These are phyloP conservation scores for Parastagonospora avenae DNA, from an alignment of 2,329 filamentous ascomycete genomes.

Conservation along the genomic window DNA sequence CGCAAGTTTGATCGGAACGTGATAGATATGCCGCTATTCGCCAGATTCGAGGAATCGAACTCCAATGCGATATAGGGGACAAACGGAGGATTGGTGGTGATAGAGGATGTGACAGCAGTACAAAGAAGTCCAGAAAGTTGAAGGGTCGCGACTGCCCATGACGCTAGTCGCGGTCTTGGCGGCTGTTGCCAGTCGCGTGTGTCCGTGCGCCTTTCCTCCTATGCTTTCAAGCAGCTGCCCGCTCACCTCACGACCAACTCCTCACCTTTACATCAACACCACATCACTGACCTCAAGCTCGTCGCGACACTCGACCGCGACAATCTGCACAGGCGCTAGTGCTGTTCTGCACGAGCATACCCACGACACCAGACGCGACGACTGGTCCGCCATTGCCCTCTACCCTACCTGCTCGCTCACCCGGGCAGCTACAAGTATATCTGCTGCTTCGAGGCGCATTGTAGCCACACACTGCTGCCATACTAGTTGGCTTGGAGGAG, in stretches of 20 bases:
- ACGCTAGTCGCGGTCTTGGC: conserved; percentile 17
- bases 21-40: no score
- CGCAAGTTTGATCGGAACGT: neutral
- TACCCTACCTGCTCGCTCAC: conserved; percentile 7
- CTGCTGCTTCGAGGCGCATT: conserved; percentile 12
- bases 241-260: neutral
- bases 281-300: conserved; percentile 3
- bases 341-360: neutral
- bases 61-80: no score
- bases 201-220: neutral
- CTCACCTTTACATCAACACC: conserved; percentile 9
- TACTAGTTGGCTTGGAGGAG: conserved; percentile 34
- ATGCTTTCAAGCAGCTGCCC: neutral
- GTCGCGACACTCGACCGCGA: conserved; percentile 1
- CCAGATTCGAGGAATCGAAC: no score
- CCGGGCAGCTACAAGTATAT: conserved; percentile 10
- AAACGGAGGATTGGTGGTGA: conserved; percentile 3
- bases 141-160: conserved; percentile 24
- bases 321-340: neutral
- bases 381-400: conserved; percentile 1
- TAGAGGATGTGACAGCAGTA: conserved; percentile 1
- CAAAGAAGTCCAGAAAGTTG: conserved; percentile 8
- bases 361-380: neutral
- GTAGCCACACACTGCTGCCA: conserved; percentile 23
- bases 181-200: neutral